Percentiles rank a stretch among this genome's conserved stretches.
Evolutionary conservation across 495 filamentous ascomycete species (phyloP).

Genomic region (Achaetomiella virescens): DNA sequence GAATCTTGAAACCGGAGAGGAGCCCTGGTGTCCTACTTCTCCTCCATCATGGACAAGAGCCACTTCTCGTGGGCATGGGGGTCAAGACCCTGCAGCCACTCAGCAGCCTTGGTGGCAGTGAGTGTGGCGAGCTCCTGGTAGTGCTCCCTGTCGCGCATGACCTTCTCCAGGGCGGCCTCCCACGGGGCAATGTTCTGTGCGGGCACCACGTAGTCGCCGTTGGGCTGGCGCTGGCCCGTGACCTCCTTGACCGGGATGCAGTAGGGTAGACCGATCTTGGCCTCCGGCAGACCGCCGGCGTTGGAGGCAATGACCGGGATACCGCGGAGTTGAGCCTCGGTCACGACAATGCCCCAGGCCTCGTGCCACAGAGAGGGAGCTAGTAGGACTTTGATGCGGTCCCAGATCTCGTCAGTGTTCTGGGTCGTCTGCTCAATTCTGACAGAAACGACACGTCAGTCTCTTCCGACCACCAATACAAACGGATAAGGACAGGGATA

Average conservation of each 20-base stretch:
- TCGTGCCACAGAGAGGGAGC: slow-evolving; percentile 29
- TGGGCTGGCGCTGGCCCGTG: slow-evolving; percentile 17
- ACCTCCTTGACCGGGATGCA: slow-evolving; percentile 26
- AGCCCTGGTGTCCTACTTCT: not conserved
- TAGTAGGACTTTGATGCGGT: slow-evolving; percentile 27
- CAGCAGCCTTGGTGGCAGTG: slow-evolving; percentile 12
- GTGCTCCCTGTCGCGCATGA: slow-evolving; percentile 18
- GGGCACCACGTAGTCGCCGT: slow-evolving; percentile 25
- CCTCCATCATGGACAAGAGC: slow-evolving; percentile 23
- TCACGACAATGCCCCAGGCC: slow-evolving; percentile 30
- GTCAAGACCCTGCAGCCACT: slow-evolving; percentile 22
- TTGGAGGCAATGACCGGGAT: slow-evolving; percentile 31
- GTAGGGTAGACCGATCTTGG: slow-evolving; percentile 26
- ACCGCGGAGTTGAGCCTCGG: slow-evolving; percentile 30
- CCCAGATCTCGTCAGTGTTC: slow-evolving; percentile 30
- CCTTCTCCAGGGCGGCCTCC: slow-evolving; percentile 12
- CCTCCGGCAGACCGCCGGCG: slow-evolving; percentile 26
- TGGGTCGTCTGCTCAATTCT: slow-evolving; percentile 22
- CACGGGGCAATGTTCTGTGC: slow-evolving; percentile 23
- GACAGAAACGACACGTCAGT: not conserved
- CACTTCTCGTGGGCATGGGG: slow-evolving; percentile 25
- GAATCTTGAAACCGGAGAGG: not conserved
- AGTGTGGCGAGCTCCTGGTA: slow-evolving; percentile 15
- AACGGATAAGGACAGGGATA: not conserved
- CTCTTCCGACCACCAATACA: not conserved